Evolutionary conservation across 495 filamentous ascomycete species (phyloP).

Genomic region (Hypoxylon lenormandii): DNA sequence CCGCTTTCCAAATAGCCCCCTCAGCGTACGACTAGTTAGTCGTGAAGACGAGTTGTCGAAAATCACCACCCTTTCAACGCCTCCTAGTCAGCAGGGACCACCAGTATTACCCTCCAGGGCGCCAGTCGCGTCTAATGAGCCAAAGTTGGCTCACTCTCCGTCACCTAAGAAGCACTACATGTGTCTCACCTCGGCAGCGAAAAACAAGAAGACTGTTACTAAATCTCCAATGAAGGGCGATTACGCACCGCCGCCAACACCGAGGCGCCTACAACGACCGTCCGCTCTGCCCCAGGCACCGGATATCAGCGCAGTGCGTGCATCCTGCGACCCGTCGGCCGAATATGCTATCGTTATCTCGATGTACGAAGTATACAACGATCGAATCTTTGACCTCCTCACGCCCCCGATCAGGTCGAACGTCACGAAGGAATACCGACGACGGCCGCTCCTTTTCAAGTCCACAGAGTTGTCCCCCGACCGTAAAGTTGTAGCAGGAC

Average conservation of each 20-base stretch:
- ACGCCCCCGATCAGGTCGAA: constrained; percentile 64
- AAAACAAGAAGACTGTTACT: constrained; percentile 55
- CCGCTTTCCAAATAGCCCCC: constrained; percentile 49
- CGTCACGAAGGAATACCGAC: constrained; percentile 73
- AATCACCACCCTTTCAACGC: constrained; percentile 37
- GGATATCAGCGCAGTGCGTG: constrained; percentile 74
- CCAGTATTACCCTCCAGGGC: neutral
- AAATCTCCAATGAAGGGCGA: constrained; percentile 60
- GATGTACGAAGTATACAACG: constrained; percentile 99
- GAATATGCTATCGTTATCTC: constrained; percentile 91
- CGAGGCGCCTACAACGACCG: constrained; percentile 71
- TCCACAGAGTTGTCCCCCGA: constrained; percentile 84
- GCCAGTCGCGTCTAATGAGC: constrained; percentile 41
- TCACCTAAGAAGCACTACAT: constrained; percentile 58
- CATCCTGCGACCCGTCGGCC: constrained; percentile 74
- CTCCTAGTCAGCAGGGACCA: constrained; percentile 32
- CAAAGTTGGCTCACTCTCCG: constrained; percentile 44
- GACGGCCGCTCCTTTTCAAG: constrained; percentile 87
- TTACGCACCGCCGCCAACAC: constrained; percentile 58
- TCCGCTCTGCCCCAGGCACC: constrained; percentile 77
- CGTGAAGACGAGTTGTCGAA: constrained; percentile 45
- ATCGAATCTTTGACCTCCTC: constrained; percentile 94
- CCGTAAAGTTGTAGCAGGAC: constrained; percentile 88
- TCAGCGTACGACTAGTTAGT: constrained; percentile 58
- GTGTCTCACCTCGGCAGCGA: constrained; percentile 56